Percentiles rank a stretch among this genome's conserved stretches.
Evolutionary conservation across 805 yeast species (phyloP).

Genomic region (Yarrowia keelungensis): DNA sequence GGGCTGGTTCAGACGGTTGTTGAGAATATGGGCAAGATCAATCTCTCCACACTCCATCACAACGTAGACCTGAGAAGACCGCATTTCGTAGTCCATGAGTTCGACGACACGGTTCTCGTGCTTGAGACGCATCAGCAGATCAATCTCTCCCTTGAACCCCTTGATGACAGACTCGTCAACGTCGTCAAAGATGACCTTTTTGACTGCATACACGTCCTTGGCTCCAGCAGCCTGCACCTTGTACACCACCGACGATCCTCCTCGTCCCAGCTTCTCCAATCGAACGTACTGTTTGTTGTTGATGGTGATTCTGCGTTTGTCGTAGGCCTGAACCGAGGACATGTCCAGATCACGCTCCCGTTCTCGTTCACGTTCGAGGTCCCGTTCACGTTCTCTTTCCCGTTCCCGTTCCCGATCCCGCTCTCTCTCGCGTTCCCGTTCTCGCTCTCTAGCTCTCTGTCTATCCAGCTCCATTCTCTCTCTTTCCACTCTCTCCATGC

Average conservation of each 20-base stretch:
- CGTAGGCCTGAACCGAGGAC: conserved; percentile 40
- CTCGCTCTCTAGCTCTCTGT: conserved; percentile 1
- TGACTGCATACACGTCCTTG: conserved; percentile 71
- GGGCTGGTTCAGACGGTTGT: conserved; percentile 58
- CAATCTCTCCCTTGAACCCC: conserved; percentile 91
- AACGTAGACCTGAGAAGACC: conserved; percentile 66
- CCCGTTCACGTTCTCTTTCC: conserved; percentile 20
- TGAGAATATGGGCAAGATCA: conserved; percentile 82
- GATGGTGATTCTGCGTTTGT: conserved; percentile 51
- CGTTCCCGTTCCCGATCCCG: conserved; percentile 6
- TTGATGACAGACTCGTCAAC: conserved; percentile 74
- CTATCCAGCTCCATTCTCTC: conserved; percentile 19
- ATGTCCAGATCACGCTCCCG: conserved; percentile 8
- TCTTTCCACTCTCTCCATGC: conserved; percentile 13
- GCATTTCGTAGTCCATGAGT: conserved; percentile 74
- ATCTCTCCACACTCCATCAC: conserved; percentile 96
- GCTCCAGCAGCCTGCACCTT: conserved; percentile 67
- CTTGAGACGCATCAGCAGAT: conserved; percentile 66
- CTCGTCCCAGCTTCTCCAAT: conserved; percentile 82
- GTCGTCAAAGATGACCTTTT: conserved; percentile 75
- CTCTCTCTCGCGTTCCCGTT: conserved; percentile 2
- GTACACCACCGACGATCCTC: conserved; percentile 92
- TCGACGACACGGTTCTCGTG: conserved; percentile 76
- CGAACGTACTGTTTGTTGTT: conserved; percentile 74
- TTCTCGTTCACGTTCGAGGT: conserved; percentile 11